These are phyloP conservation scores for Thymus quinquecostatus DNA, from an alignment of 257 asterid genomes.

Conservation along the genomic window DNA sequence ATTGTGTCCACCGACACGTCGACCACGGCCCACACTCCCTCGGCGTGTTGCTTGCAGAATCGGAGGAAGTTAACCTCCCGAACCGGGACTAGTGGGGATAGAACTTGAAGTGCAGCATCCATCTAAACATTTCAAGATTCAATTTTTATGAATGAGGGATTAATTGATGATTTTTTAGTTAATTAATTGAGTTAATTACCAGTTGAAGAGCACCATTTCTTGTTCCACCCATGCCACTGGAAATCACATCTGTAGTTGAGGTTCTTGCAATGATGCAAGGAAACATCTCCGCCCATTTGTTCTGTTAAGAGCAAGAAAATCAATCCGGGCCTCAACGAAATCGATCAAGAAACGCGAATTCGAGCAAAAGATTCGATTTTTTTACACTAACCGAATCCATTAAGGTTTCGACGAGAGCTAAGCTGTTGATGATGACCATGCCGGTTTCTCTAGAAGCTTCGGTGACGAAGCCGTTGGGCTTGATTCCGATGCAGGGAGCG, in stretches of 20 bases:
- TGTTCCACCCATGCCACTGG: slow-evolving; percentile 75
- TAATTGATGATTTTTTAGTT: background rate
- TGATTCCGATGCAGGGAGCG: slow-evolving; percentile 48
- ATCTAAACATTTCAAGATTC: slow-evolving; percentile 44
- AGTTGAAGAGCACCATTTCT: slow-evolving; percentile 76
- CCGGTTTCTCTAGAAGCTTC: slow-evolving; percentile 63
- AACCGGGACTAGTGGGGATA: slow-evolving; percentile 92
- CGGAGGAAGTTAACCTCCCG: slow-evolving; percentile 87
- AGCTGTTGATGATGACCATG: slow-evolving; percentile 53
- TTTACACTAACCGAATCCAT: slow-evolving; percentile 58
- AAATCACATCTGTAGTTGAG: slow-evolving; percentile 59
- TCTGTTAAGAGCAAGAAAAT: slow-evolving; percentile 33
- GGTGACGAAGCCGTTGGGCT: slow-evolving; percentile 48
- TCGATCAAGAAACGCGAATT: background rate
- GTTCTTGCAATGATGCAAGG: slow-evolving; percentile 68
- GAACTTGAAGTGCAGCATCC: slow-evolving; percentile 90
- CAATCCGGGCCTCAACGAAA: background rate
- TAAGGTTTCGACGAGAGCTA: slow-evolving; percentile 57
- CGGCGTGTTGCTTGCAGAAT: slow-evolving; percentile 97
- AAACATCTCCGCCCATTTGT: slow-evolving; percentile 74
- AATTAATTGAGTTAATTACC: slow-evolving; percentile 44
- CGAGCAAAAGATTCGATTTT: background rate
- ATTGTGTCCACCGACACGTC: slow-evolving; percentile 80
- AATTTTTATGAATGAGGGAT: background rate
- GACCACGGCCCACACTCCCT: slow-evolving; percentile 95